These are phyloP conservation scores for Tetracladium marchalianum DNA, from an alignment of 495 filamentous ascomycete species.

Conservation along the genomic window DNA sequence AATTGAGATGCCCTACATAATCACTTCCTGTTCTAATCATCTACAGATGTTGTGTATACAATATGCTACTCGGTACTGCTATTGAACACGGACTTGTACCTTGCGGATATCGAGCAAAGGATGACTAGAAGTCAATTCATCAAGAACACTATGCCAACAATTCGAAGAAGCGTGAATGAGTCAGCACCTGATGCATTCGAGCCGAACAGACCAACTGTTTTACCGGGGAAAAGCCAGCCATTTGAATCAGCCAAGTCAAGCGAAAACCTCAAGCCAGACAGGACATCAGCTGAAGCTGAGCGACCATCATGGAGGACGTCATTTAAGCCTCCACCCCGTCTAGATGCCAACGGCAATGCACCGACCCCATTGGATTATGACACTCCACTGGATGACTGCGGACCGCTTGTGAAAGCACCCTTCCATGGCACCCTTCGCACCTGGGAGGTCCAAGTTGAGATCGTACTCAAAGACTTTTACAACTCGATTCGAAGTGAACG, in stretches of 20 bases:
- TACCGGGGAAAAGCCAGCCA: constrained; percentile 18
- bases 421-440: constrained; percentile 67
- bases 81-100: constrained; percentile 90
- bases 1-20: not conserved
- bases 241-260: constrained; percentile 10
- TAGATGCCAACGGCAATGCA: constrained; percentile 21
- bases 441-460: constrained; percentile 87
- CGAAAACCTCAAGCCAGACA: constrained; percentile 20
- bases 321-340: constrained; percentile 26
- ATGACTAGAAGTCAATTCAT: constrained; percentile 93
- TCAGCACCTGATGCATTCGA: constrained; percentile 59
- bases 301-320: constrained; percentile 20
- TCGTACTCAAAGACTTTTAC: constrained; percentile 87
- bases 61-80: constrained; percentile 94
- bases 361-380: constrained; percentile 20
- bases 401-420: constrained; percentile 67
- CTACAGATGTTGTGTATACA: constrained; percentile 84
- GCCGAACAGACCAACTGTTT: constrained; percentile 29
- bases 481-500: constrained; percentile 75
- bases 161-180: constrained; percentile 65
- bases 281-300: constrained; percentile 34
- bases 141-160: constrained; percentile 91
- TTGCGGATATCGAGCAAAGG: constrained; percentile 89
- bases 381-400: constrained; percentile 31
- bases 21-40: constrained; percentile 8